Conservation (phyloP, 768 basidiomycete genomes). For the Vararia minispora region DNA sequence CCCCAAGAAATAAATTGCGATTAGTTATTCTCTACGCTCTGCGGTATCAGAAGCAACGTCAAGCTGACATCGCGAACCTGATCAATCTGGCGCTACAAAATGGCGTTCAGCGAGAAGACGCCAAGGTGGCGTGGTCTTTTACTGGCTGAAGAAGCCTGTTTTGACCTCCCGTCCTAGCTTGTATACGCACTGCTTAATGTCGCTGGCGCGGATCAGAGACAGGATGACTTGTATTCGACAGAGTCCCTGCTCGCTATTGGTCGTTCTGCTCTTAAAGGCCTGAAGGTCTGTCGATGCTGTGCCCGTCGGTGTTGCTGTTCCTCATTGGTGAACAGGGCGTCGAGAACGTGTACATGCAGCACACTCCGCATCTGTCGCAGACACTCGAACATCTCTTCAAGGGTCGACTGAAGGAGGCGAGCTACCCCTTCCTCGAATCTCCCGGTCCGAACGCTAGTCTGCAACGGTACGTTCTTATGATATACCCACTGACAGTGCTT, state of each 20-base stretch:
- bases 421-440: constrained; percentile 81
- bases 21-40: constrained; percentile 88
- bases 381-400: constrained; percentile 85
- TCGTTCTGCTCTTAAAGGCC: constrained; percentile 86
- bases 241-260: constrained; percentile 93
- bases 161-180: constrained; percentile 59
- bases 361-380: constrained; percentile 85
- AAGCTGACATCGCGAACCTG: constrained; percentile 68
- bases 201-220: constrained; percentile 90
- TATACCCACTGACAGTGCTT: background rate
- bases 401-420: constrained; percentile 77
- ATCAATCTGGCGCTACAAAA: constrained; percentile 68
- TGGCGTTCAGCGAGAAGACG: constrained; percentile 68
- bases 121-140: constrained; percentile 31
- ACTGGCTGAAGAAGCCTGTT: constrained; percentile 10
- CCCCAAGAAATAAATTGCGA: constrained; percentile 76
- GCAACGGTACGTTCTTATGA: constrained; percentile 42
- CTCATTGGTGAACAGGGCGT: constrained; percentile 58
- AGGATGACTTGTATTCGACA: constrained; percentile 94
- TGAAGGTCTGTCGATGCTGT: constrained; percentile 49
- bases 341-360: constrained; percentile 98
- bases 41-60: constrained; percentile 86
- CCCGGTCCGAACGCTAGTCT: constrained; percentile 56
- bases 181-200: constrained; percentile 90
- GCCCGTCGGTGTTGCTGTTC: constrained; percentile 4